Base-by-base conservation (phyloP, 495 filamentous ascomycete species). In the Penicillium coffeae region DNA sequence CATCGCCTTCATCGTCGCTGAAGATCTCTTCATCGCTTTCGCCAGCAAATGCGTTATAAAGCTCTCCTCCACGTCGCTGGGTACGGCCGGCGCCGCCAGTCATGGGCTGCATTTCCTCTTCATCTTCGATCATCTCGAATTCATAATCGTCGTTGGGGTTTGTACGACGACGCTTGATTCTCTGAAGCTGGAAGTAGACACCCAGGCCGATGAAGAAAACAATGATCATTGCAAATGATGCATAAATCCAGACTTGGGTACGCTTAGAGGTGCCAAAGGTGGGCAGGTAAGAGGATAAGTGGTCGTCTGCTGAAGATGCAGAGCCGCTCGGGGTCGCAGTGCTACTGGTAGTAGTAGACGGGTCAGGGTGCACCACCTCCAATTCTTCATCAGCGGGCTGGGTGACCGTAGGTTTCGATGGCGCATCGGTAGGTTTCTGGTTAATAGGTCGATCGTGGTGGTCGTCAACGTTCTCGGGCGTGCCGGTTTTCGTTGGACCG, bases 191-290 rank as follows among this genome's bases (percentile, higher is more conserved):
- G 55, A 94, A 77, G 71, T 93, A 97, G 25, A 84, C 70, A 33
- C 83, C 90, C 6, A 98, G 74, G 3, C 82, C 87, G 39, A 72
- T 71, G 69, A 90, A 88, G 73, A 98, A 98, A 13, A 87, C 66
- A 27, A 91, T 73, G 55, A 98, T 97, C 30, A 95, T 80, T 14
- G 74, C 83, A 18, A 93, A 61, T 15, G 90, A 77, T 38, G 88
- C 90, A 59, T 97, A 97, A 45, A 98, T 96, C 93, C 93, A 98
- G 35, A 86, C 80, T 62, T 94, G 89, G 6, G 92, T 96, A 48
- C 83, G 81, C 57, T 90, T 89, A 10, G 87, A 90, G 30, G 91
- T 85, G 45, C 93, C 93, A 55, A 98, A 94, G n/a, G 89, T 94
- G 7, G 93, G 92, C 54, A 98, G 85, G 74, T 90, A 94, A 8